Base-by-base conservation (phyloP, 768 basidiomycete genomes). In the Termitomyces sp. region DNA sequence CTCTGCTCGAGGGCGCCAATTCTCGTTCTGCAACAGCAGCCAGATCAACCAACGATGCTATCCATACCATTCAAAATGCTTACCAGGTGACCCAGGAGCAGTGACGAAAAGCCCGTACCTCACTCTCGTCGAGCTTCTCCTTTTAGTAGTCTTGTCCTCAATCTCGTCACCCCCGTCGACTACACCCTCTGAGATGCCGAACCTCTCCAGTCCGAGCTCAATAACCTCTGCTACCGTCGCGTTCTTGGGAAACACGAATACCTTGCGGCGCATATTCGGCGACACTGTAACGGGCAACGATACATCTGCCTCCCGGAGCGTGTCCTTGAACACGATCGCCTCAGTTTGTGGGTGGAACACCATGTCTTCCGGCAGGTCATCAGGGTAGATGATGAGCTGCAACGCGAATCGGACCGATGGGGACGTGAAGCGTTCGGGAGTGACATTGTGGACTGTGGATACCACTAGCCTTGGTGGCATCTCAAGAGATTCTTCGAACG, bases 101-200 rank as follows among this genome's bases (percentile, higher is more conserved):
- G 80, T 74, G 23, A 86, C 80, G 11, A 79, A 76, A 54, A 99
- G 73, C n/a, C 82, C 82, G 68, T 98, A 98, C 54, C 93, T 79
- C 35, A 98, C 90, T 56, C 91, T 79, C 9, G 81, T 70, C 7
- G 82, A 76, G 66, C 92, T 96, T 60, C 87, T 79, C 57, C 94
- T 77, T 72, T 94, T 93, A 7, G 82, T 78, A 34, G 86, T 76
- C 68, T 96, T 94, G 67, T 98, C 96, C 70, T 99, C 97, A 1
- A 99, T 83, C 65, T 98, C 96, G 68, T 99, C 97, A 1, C 97
- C 97, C 2, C 97, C 97, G 68, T 98, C 95, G 2, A 98, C 96
- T 2, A 99, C 94, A n/a, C 95, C 97, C 39, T 97, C 96, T 35
- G 83, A 75, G 55, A 99, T 97, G 2, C 97, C 97, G 66, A 98